Evolutionary conservation across 2,329 filamentous ascomycete species (phyloP), one percentile per base, ranked within the genome.

Genomic region (Scopulariopsis brevicaulis): DNA sequence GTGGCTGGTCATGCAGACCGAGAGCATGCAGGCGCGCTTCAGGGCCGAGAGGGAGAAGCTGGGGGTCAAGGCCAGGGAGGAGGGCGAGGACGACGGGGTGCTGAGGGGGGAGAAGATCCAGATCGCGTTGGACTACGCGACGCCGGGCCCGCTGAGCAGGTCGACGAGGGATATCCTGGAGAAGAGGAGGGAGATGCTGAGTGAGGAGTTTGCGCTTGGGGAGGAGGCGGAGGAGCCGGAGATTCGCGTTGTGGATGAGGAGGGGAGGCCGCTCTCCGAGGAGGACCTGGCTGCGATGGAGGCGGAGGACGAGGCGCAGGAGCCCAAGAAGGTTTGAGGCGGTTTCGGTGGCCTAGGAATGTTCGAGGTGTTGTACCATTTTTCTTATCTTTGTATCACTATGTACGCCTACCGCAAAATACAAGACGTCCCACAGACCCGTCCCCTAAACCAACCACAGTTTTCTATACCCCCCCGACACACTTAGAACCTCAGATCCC

Each of bases 1-100:
- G 63, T 96, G 91, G 89, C 82, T 89, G 61, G 77, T 99, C 61
- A 90, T 96, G 86, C 89, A 93, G 74, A 91, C 85, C 4, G 66
- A 67, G 1, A 73, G 74, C 22, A 80, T 95, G 55, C 83, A 85
- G 69, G 79, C 80, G 63, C 77, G 81, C 63, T 89, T 91, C 67
- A 79, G 80, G 50, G 69, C 73, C 55, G 79, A 96, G 74, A 77
- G 90, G 60, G 73, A 76, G 59, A 74, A 74, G 22, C 69, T 94
- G 55, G 89, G 90, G 0, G 67, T 96, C 59, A 65, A 70, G 55
- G 71, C 71, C 18, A 70, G 65, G 61, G 65, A 69, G 53, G 62
- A 72, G 14, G 68, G 69, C 55, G 67, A 71, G 53, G 65, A 56
- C 28, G 55, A 56, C 22, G 20, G 40, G 12, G 18, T 46, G 50